Evolutionary conservation across 768 basidiomycete genomes (phyloP), one percentile per base, ranked within the genome.

Genomic region (Leccinum subtestaceum): DNA sequence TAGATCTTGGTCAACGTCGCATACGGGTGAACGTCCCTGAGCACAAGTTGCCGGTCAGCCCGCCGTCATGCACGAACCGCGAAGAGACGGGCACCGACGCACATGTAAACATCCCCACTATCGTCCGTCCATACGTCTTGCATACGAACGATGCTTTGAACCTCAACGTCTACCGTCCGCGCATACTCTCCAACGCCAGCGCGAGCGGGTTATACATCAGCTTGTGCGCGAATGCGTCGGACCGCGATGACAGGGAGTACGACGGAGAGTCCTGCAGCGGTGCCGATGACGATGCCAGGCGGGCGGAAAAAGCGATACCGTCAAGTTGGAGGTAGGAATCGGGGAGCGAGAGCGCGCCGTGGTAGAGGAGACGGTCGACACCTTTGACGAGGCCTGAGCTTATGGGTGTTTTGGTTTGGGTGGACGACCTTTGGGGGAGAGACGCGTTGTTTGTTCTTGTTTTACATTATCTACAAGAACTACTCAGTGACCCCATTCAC

Each of bases 181-280:
- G 88, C 88, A 92, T 90, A 70, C 84, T 89, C 72, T 91, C 90
- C 53, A 92, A 69, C 0, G 88, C 85, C 21, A 91, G 72, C 3
- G 90, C 87, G 15, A 91, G 76, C 0, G 86, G 84, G 61, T 87
- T 89, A 60, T 87, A 76, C 21, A 91, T 77, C 15, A 91, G 74
- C 17, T 77, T 76, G 10, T 59, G 48, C 1, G 61, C 57, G 5
- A 43, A 59, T 23, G 66, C 59, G 15, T 74, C 72, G 48, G 77
- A 74, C 23, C 57, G 56, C 12, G 64, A 45, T 19, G 43, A 31
- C 27, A 29, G 27, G 27, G 27, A 29, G 2, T 29, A 2, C 27
- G 27, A 29, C 27, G 27, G 27, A 29, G 27, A 29, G 27, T 29
- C 27, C 27, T 29, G 27, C 27, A 29, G 27, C 27, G 27, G 2